These are phyloP conservation scores for Penicillium sp. DNA, from an alignment of 2,329 filamentous ascomycete species.

Conservation along the genomic window DNA sequence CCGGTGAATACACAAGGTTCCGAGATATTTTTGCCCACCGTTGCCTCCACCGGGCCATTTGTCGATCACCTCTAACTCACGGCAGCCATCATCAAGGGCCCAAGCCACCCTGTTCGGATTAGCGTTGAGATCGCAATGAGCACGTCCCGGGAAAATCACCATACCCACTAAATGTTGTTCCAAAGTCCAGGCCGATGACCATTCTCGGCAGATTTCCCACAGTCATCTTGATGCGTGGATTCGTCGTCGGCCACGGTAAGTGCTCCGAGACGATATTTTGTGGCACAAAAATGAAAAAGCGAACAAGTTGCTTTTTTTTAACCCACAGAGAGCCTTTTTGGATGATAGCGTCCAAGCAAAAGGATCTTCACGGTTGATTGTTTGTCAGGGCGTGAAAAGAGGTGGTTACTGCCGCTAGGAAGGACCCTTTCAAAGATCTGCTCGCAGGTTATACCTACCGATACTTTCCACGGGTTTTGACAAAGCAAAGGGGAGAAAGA, in stretches of 20 bases:
- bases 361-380: too few relatives aligned
- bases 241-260: too few relatives aligned
- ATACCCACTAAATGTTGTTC: slow-evolving; percentile 28
- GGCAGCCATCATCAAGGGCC: slow-evolving; percentile 9
- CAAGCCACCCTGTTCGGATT: slow-evolving; percentile 14
- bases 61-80: slow-evolving; percentile 18
- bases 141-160: background rate
- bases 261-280: background rate
- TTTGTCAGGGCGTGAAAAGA: too few relatives aligned
- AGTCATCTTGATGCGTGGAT: background rate
- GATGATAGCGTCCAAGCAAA: too few relatives aligned
- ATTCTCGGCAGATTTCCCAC: slow-evolving; percentile 6
- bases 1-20: background rate
- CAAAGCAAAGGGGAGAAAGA: too few relatives aligned
- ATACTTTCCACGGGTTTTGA: too few relatives aligned
- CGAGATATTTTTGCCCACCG: slow-evolving; percentile 8
- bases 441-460: too few relatives aligned
- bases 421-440: too few relatives aligned
- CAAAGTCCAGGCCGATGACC: slow-evolving; percentile 26
- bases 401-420: too few relatives aligned
- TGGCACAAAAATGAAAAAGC: background rate
- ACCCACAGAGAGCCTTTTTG: too few relatives aligned
- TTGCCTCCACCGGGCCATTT: slow-evolving; percentile 24
- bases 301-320: too few relatives aligned
- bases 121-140: background rate